phyloP scores from a whole-genome alignment of 2,329 filamentous ascomycete species.

The Aspergillus sp. region DNA sequence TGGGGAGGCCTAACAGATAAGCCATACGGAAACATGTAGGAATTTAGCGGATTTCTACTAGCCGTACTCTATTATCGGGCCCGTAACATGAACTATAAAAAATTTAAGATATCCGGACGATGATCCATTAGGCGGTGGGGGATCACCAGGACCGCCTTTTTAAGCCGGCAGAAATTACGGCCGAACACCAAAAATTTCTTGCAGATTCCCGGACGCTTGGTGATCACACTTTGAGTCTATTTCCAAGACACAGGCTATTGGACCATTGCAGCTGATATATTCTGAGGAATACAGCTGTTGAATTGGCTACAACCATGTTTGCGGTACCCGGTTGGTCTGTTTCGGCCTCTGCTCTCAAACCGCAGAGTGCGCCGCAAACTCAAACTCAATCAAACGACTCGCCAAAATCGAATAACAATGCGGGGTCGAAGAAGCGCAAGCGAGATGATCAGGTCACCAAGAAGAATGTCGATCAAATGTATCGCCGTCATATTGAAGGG shows the following conservation, averaged over 20 bases:
- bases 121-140: background rate
- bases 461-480: slow-evolving; percentile 74
- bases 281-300: too few species aligned
- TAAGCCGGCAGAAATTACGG: slow-evolving; percentile 1
- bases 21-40: background rate
- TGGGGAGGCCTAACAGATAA: background rate
- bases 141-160: background rate
- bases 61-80: background rate
- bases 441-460: slow-evolving; percentile 56
- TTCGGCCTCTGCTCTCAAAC: slow-evolving; percentile 68
- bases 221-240: background rate
- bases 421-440: slow-evolving; percentile 54
- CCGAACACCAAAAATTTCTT: slow-evolving; percentile 5
- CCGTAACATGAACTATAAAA: background rate
- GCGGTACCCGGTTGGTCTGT: slow-evolving; percentile 91
- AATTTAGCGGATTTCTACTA: background rate
- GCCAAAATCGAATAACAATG: slow-evolving; percentile 19
- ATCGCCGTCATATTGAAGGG: slow-evolving; percentile 75
- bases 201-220: background rate
- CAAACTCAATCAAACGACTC: slow-evolving; percentile 52
- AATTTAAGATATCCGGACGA: background rate
- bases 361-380: slow-evolving; percentile 63
- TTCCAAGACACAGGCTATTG: background rate
- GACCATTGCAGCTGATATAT: background rate
- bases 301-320: slow-evolving; percentile 63